Evolutionary conservation across 352 stramenopile species (phyloP), one percentile per base, ranked within the genome.

Genomic region (Globisporangium nunn): DNA sequence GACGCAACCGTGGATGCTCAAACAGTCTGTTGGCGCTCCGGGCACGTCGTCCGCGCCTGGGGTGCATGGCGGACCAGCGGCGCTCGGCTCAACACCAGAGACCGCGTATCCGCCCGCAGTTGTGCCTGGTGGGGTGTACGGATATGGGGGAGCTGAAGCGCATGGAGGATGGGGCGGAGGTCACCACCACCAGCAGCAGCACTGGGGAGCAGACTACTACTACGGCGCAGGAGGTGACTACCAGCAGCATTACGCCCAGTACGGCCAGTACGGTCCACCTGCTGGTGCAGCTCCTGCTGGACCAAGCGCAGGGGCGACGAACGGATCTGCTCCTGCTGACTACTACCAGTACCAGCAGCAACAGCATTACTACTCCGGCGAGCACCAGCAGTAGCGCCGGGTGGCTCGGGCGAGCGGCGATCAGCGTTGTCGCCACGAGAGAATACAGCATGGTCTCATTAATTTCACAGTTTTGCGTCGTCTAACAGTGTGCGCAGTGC

Each of bases 1-100:
- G 23, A 63, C 70, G 10, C 78, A 88, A 53, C 76, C 79, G 52
- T 92, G 81, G 79, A 85, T 87, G 75, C 61, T 70, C 35, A 79
- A 78, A 15, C 75, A 87, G 54, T 63, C 68, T 0, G 62, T 62
- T 2, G 73, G 73, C 6, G 73, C 73, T 11, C 73, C 73, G 6
- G 74, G 74, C 1, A 79, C 69, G 2, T 37, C 52, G 11, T 64
- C 70, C 4, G 69, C 59, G 12, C 54, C 37, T 17, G 37, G 37
- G 2, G 63, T 50, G 43, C 63, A 62, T 23, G 23, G 23, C n/a
- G 63, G 50, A 28, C n/a, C 59, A 30, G 52, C 58, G 11, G 64
- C 60, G 15, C 39, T 83, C 49, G 73, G 73, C 15, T 74, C 71
- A 50, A 83, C 68, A 18, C 73, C 73, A 50, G 68, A 66, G 52